A percentile compares a stretch with the other conserved stretches of the same genome.
Evolutionary conservation across 2,329 filamentous ascomycete genomes (phyloP).

Genomic region (Alternaria gaisen): DNA sequence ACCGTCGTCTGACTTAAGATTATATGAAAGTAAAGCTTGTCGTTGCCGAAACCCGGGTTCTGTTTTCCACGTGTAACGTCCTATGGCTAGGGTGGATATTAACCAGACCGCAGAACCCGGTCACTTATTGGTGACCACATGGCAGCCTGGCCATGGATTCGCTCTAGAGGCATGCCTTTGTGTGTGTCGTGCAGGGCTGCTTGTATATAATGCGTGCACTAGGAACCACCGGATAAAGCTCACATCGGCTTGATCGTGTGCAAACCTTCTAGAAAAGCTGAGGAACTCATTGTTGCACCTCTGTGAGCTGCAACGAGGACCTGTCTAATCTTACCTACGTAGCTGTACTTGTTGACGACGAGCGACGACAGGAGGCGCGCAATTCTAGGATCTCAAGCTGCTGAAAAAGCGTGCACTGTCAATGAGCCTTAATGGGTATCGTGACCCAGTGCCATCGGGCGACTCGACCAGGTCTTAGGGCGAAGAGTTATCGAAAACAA

Average conservation of each 20-base stretch:
- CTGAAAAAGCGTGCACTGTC: not conserved
- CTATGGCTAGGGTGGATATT: slow-evolving; percentile 17
- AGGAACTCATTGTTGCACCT: not conserved
- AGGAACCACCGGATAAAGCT: slow-evolving; percentile 15
- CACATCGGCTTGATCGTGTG: not conserved
- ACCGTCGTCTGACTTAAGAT: slow-evolving; percentile 16
- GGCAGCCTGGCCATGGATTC: not conserved
- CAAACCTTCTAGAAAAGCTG: not conserved
- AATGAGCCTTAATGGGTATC: not conserved
- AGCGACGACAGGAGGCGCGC: not conserved
- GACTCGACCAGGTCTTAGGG: slow-evolving; percentile 2
- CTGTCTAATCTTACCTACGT: not conserved
- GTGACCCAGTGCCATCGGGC: slow-evolving; percentile 1
- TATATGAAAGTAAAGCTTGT: slow-evolving; percentile 21
- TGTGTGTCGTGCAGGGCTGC: not conserved
- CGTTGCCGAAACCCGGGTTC: slow-evolving; percentile 11
- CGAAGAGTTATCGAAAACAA: slow-evolving; percentile 15
- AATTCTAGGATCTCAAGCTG: not conserved
- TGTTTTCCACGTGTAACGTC: slow-evolving; percentile 3
- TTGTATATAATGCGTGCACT: slow-evolving; percentile 9
- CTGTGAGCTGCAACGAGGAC: not conserved
- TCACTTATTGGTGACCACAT: slow-evolving; percentile 7
- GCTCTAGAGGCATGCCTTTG: not conserved
- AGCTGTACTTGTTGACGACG: not conserved
- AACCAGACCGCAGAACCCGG: not conserved